Conservation (phyloP, 2,329 filamentous ascomycete genomes). For the Neonectria hederae region DNA sequence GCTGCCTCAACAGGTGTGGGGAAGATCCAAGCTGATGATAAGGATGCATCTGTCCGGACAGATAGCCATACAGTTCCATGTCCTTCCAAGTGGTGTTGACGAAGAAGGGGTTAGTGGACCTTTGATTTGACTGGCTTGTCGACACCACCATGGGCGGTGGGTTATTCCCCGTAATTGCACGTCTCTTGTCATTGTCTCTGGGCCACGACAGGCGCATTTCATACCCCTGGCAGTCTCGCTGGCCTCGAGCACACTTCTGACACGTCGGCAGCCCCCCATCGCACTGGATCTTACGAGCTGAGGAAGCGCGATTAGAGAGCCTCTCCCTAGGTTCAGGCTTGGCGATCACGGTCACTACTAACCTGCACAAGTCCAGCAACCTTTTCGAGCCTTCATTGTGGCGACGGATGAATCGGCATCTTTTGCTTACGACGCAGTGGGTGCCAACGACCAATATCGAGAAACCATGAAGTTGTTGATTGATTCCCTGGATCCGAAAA, state of each 20-base stretch:
- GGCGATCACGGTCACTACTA: neutral
- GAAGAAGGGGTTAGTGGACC: constrained; percentile 6
- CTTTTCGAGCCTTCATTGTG: constrained; percentile 23
- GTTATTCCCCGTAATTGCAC: constrained; percentile 10
- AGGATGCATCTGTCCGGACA: neutral
- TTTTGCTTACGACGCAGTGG: neutral
- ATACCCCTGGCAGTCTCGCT: constrained; percentile 27
- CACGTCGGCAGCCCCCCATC: constrained; percentile 27
- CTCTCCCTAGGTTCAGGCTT: too few species aligned
- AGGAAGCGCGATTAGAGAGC: constrained; percentile 2
- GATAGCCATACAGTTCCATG: constrained; percentile 5
- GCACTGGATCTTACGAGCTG: constrained; percentile 36
- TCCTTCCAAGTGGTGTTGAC: constrained; percentile 32
- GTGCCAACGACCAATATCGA: neutral
- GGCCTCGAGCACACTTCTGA: constrained; percentile 16
- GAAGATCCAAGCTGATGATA: fast-evolving
- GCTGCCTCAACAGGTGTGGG: neutral
- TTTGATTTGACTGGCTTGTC: neutral
- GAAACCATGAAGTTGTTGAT: neutral
- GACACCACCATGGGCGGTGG: neutral
- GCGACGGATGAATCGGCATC: neutral
- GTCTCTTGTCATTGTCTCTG: constrained; percentile 19
- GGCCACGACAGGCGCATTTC: constrained; percentile 34
- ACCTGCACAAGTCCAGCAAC: constrained; percentile 37
- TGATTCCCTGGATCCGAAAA: neutral